phyloP scores from a whole-genome alignment of 2,329 filamentous ascomycete genomes.

The Zasmidium citrigriseum region DNA sequence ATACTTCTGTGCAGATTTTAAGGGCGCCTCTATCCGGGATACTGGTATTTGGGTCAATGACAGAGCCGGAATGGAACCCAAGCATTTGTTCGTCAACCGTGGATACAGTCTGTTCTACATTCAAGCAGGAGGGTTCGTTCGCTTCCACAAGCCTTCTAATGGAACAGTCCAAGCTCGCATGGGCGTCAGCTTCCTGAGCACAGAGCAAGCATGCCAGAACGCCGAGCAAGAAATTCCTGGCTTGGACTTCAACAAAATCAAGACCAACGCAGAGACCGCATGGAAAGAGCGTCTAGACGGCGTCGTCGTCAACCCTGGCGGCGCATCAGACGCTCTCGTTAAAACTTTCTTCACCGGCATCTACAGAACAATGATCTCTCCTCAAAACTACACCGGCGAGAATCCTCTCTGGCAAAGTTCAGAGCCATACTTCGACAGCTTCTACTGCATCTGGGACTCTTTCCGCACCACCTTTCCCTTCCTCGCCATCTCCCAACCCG shows the following conservation, averaged over 20 bases:
- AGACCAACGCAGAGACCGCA: slow-evolving; percentile 38
- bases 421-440: slow-evolving; percentile 71
- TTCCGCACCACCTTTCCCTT: slow-evolving; percentile 66
- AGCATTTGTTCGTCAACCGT: slow-evolving; percentile 34
- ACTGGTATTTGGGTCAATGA: slow-evolving; percentile 60
- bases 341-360: slow-evolving; percentile 61
- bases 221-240: slow-evolving; percentile 66
- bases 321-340: slow-evolving; percentile 55
- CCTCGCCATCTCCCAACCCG: slow-evolving; percentile 64
- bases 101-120: slow-evolving; percentile 36
- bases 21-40: slow-evolving; percentile 51
- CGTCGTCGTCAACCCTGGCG: slow-evolving; percentile 35
- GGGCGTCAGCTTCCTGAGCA: slow-evolving; percentile 68
- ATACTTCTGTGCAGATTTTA: slow-evolving; percentile 63
- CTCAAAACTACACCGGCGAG: slow-evolving; percentile 69
- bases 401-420: slow-evolving; percentile 64
- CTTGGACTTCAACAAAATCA: slow-evolving; percentile 61
- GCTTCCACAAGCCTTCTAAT: slow-evolving; percentile 13
- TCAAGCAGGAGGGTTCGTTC: slow-evolving; percentile 36
- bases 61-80: slow-evolving; percentile 46
- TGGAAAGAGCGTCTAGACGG: slow-evolving; percentile 42
- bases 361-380: slow-evolving; percentile 69
- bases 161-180: slow-evolving; percentile 59
- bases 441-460: slow-evolving; percentile 67
- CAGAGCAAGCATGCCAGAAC: slow-evolving; percentile 64